Conservation (phyloP, 257 asterid genomes). For the Nicotiana obtusifolia region DNA sequence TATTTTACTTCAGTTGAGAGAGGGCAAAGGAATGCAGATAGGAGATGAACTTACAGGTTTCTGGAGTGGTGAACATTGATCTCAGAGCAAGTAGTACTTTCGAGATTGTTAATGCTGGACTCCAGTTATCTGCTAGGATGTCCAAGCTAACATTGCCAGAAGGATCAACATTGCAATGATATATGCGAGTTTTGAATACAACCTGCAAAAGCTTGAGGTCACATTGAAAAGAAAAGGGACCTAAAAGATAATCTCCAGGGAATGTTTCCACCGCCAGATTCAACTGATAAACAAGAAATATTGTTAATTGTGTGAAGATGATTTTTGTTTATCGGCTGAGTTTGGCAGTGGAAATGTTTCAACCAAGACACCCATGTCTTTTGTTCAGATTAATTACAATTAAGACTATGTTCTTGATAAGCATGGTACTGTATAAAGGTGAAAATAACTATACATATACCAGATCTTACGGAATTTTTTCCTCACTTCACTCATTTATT, state of each 20-base stretch:
- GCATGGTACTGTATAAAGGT: neutral
- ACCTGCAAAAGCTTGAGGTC: conserved; percentile 67
- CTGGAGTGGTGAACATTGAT: conserved; percentile 75
- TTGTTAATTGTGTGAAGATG: neutral
- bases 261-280: neutral
- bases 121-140: conserved; percentile 91
- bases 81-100: conserved; percentile 75
- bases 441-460: neutral
- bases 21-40: neutral
- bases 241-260: neutral
- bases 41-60: conserved; percentile 46
- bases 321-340: neutral
- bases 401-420: neutral
- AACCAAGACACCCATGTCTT: neutral
- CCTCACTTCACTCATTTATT: neutral
- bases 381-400: neutral
- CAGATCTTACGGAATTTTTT: neutral
- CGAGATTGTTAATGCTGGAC: conserved; percentile 90
- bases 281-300: neutral
- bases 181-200: conserved; percentile 81
- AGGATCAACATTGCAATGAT: conserved; percentile 83
- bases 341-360: neutral
- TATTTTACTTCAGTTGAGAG: neutral
- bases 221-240: conserved; percentile 17
- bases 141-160: conserved; percentile 72